A percentile compares a stretch with the other conserved stretches of the same genome.
These are phyloP conservation scores for Metarhizium album DNA, from an alignment of 2,329 filamentous ascomycete genomes.

Conservation along the genomic window DNA sequence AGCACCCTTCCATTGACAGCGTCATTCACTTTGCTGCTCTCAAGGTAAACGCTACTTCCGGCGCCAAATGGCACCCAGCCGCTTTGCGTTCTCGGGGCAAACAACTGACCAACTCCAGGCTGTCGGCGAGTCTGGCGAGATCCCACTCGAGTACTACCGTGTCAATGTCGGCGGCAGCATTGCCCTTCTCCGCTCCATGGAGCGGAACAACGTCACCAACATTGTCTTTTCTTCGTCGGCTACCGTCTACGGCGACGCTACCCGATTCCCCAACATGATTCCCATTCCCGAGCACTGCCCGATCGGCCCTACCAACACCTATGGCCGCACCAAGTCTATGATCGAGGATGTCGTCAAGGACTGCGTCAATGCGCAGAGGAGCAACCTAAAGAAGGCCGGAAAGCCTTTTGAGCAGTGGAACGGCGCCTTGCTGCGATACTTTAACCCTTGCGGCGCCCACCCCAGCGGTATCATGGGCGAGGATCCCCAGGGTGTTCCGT, in stretches of 20 bases:
- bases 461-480: constrained; percentile 96
- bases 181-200: constrained; percentile 76
- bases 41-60: constrained; percentile 48
- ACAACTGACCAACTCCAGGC: constrained; percentile 42
- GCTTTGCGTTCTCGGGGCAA: background rate
- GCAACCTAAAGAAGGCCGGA: constrained; percentile 68
- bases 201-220: constrained; percentile 81
- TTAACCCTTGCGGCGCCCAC: constrained; percentile 93
- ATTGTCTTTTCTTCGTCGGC: constrained; percentile 98
- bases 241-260: constrained; percentile 96
- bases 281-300: constrained; percentile 96
- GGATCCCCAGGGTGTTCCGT: constrained; percentile 90
- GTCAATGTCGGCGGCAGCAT: constrained; percentile 94
- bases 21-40: constrained; percentile 98
- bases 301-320: constrained; percentile 92
- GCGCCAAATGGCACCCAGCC: background rate
- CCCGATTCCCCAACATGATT: constrained; percentile 94
- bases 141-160: constrained; percentile 93
- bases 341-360: constrained; percentile 91
- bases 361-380: constrained; percentile 76
- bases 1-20: constrained; percentile 88
- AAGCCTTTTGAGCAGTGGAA: constrained; percentile 79
- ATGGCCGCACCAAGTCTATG: constrained; percentile 90
- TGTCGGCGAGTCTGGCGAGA: constrained; percentile 88
- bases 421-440: constrained; percentile 86